These are phyloP conservation scores for Aspergillus leporis DNA, from an alignment of 495 filamentous ascomycete species.

Conservation along the genomic window DNA sequence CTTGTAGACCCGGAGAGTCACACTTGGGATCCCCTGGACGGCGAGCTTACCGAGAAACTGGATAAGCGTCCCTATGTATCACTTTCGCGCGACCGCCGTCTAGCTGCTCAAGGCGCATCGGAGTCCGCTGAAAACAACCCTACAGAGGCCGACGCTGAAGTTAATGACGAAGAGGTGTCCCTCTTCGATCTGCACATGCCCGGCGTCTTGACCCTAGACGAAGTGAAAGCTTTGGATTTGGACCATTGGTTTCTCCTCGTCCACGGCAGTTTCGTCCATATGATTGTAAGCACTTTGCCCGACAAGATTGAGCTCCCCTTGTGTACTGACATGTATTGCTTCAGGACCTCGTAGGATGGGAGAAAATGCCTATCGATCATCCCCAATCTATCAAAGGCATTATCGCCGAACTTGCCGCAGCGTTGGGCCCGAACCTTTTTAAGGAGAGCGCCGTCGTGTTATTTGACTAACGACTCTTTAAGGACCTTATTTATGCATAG, in stretches of 20 bases:
- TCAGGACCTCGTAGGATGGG: constrained; percentile 67
- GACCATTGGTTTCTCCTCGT: constrained; percentile 55
- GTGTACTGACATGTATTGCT: constrained; percentile 18
- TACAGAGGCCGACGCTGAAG: constrained; percentile 30
- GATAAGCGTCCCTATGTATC: constrained; percentile 68
- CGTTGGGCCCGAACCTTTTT: constrained; percentile 68
- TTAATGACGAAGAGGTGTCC: constrained; percentile 48
- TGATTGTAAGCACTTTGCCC: constrained; percentile 38
- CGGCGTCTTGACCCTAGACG: constrained; percentile 64
- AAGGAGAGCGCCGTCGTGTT: constrained; percentile 49
- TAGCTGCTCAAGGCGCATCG: constrained; percentile 12
- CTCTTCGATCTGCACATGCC: constrained; percentile 75
- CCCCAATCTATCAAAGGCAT: constrained; percentile 60
- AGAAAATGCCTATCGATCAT: constrained; percentile 53
- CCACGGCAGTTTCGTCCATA: constrained; percentile 41
- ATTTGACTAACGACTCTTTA: constrained; percentile 29
- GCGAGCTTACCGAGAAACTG: constrained; percentile 62
- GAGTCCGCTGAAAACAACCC: constrained; percentile 15
- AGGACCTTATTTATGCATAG: neutral
- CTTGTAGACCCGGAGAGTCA: constrained; percentile 67
- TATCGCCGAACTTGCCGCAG: constrained; percentile 75
- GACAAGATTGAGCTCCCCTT: neutral
- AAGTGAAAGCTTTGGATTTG: constrained; percentile 64
- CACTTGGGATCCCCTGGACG: constrained; percentile 73
- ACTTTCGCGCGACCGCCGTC: constrained; percentile 53